A percentile compares a stretch with the other conserved stretches of the same genome.
Conservation (phyloP, 129 eudicot species). For the Chrysanthemum seticuspe region DNA sequence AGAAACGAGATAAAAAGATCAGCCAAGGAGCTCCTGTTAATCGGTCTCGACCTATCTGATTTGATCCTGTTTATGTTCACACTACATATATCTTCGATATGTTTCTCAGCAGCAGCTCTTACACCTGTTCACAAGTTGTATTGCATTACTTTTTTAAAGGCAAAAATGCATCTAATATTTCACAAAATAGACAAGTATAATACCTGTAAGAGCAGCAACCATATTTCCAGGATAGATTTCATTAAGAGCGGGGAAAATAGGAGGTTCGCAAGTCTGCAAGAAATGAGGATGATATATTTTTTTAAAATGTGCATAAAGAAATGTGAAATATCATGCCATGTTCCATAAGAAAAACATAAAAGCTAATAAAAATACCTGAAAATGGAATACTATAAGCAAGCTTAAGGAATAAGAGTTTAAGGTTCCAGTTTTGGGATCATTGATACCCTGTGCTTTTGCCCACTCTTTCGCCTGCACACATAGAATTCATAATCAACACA, state of each 20-base stretch:
- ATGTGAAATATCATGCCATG: no score
- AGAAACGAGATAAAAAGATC: slow-evolving; percentile 81
- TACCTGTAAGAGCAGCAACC: slow-evolving; percentile 49
- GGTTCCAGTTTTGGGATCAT: slow-evolving; percentile 77
- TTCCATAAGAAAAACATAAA: not conserved
- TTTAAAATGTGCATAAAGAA: not conserved
- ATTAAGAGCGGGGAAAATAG: slow-evolving; percentile 83
- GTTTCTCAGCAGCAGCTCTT: slow-evolving; percentile 75
- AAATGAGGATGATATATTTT: not conserved
- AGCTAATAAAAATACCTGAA: slow-evolving; percentile 55
- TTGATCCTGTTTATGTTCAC: slow-evolving; percentile 52
- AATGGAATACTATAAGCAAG: slow-evolving; percentile 79
- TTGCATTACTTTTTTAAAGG: not conserved
- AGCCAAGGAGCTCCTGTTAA: slow-evolving; percentile 61
- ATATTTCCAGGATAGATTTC: slow-evolving; percentile 81
- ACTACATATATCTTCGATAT: slow-evolving; percentile 53
- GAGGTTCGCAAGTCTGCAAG: slow-evolving; percentile 81
- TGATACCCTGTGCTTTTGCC: slow-evolving; percentile 86
- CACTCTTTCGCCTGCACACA: slow-evolving; percentile 87
- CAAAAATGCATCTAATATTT: not conserved
- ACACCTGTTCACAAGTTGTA: slow-evolving; percentile 48
- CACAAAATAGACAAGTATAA: not conserved
- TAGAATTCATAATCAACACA: slow-evolving; percentile 13
- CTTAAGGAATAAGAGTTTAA: slow-evolving; percentile 85
- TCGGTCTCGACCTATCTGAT: slow-evolving; percentile 46